phyloP scores from a whole-genome alignment of 176 grass and related monocot species.

The Musa beccarii region DNA sequence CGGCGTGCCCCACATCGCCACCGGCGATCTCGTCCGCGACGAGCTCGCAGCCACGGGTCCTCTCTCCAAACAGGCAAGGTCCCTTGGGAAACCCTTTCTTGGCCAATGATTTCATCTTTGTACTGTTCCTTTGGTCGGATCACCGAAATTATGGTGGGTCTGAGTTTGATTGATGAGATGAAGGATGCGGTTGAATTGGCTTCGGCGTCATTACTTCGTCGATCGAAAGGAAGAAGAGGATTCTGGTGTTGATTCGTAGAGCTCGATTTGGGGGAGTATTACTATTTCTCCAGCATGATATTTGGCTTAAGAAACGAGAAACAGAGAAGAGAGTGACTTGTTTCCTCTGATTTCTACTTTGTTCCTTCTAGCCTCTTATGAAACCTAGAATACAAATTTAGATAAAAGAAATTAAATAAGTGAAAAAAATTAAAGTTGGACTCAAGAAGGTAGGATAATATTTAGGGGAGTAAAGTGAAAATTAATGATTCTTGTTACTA shows the following conservation, averaged over 20 bases:
- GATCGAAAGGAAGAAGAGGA: too few relatives aligned
- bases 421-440: neutral
- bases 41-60: conserved; percentile 46
- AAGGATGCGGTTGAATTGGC: too few relatives aligned
- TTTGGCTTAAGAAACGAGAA: neutral
- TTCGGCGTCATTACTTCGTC: too few relatives aligned
- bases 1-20: conserved; percentile 86
- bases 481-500: neutral
- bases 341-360: neutral
- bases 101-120: neutral
- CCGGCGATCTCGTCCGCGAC: conserved; percentile 90
- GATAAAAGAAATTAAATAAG: neutral
- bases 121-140: neutral
- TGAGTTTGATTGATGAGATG: neutral
- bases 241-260: too few relatives aligned
- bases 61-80: conserved; percentile 44
- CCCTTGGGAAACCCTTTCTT: neutral
- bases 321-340: neutral
- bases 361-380: neutral
- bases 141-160: neutral
- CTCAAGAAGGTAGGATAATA: neutral
- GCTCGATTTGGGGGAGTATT: too few relatives aligned
- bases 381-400: neutral
- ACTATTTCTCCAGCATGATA: too few relatives aligned
- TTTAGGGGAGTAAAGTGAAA: neutral